These are phyloP conservation scores for Eutypa lata DNA, from an alignment of 2,329 filamentous ascomycete species.

Conservation along the genomic window DNA sequence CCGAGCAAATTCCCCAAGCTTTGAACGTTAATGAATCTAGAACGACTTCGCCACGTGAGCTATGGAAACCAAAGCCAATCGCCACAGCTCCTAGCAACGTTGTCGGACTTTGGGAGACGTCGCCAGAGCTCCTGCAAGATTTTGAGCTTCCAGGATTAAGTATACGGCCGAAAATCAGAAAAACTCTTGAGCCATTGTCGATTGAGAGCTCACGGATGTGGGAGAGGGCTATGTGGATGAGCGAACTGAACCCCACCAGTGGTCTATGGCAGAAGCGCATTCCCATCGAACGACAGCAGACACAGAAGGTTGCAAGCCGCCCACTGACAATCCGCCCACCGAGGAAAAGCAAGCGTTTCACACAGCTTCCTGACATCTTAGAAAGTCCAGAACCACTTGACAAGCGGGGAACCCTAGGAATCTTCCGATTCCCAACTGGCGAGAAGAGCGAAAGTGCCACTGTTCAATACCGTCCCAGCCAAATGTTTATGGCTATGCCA, in stretches of 20 bases:
- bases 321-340: slow-evolving; percentile 51
- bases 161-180: slow-evolving; percentile 34
- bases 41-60: slow-evolving; percentile 4
- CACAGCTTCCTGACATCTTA: slow-evolving; percentile 59
- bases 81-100: slow-evolving; percentile 1
- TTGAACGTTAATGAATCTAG: not conserved
- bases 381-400: slow-evolving; percentile 60
- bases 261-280: slow-evolving; percentile 23
- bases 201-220: slow-evolving; percentile 39
- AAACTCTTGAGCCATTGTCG: slow-evolving; percentile 26
- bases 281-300: slow-evolving; percentile 18
- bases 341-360: slow-evolving; percentile 54
- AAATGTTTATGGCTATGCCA: slow-evolving; percentile 45
- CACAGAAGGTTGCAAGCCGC: slow-evolving; percentile 30
- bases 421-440: slow-evolving; percentile 66
- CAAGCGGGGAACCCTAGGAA: slow-evolving; percentile 57
- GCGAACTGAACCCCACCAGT: not conserved
- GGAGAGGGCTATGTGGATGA: slow-evolving; percentile 24
- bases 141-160: slow-evolving; percentile 28
- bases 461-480: slow-evolving; percentile 34
- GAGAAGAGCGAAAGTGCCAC: slow-evolving; percentile 57
- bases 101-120: slow-evolving; percentile 21
- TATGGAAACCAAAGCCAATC: slow-evolving; percentile 20
- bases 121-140: slow-evolving; percentile 4
- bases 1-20: not conserved